phyloP scores from a whole-genome alignment of 2,329 filamentous ascomycete genomes.

The Pezicula neosporulosa region DNA sequence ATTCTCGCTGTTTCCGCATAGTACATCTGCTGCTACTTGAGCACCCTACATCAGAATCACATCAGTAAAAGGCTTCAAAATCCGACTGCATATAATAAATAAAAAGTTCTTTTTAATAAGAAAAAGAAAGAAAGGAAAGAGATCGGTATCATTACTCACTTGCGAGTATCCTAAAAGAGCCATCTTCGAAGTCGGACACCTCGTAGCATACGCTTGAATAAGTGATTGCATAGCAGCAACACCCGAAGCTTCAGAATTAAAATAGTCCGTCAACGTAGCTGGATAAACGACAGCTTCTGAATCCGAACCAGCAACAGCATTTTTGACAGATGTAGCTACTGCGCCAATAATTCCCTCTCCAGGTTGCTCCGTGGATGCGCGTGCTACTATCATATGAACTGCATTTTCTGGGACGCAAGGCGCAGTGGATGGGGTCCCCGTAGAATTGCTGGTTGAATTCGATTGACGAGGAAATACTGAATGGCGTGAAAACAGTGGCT shows the following conservation, averaged over 20 bases:
- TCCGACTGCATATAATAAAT: background rate
- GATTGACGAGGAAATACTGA: too few species aligned
- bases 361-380: constrained; percentile 29
- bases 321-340: constrained; percentile 28
- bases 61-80: constrained; percentile 4
- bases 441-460: too few species aligned
- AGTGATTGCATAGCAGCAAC: constrained; percentile 27
- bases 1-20: constrained; percentile 20
- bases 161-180: constrained; percentile 34
- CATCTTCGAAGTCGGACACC: constrained; percentile 25
- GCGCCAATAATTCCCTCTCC: constrained; percentile 30
- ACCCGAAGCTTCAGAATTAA: constrained; percentile 25
- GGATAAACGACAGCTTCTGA: constrained; percentile 31
- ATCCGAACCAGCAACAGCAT: constrained; percentile 28
- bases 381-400: constrained; percentile 32
- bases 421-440: background rate
- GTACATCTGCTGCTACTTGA: constrained; percentile 25
- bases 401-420: background rate
- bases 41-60: constrained; percentile 21
- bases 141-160: constrained; percentile 8
- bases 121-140: too few species aligned
- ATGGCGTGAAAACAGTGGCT: too few species aligned
- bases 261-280: constrained; percentile 24
- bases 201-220: constrained; percentile 26
- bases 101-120: too few species aligned